Base-by-base conservation (phyloP, 2,329 filamentous ascomycete genomes). In the Ophiostoma australiae region DNA sequence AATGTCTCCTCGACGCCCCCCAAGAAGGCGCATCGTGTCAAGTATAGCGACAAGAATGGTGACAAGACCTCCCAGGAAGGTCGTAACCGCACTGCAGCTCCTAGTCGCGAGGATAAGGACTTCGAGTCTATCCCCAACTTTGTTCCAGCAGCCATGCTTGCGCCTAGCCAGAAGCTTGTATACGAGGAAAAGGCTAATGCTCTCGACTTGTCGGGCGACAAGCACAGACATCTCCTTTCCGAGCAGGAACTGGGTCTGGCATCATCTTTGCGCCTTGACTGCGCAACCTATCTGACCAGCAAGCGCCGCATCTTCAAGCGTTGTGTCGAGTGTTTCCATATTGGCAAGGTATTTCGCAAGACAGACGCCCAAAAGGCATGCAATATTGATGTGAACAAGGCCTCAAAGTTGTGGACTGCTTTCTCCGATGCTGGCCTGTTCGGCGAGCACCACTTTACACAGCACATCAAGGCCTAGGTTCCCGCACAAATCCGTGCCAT, bases 351-450 rank as follows among this genome's bases (percentile, higher is more conserved):
- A 77, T 97, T 97, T 79, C 90, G 92, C 79, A 97, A 97, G 86
- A 98, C 94, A 1, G 92, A 97, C 78, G 93, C 93, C 5, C 94
- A 98, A 80, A 92, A 97, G 79, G 93, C 92, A n/a, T 97, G 93
- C 85, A 96, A 96, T 83, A 97, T 97, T 74, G 94, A 98, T 77
- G 94, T 98, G 79, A 97, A 97, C 84, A 98, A 97, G 83, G 93
- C 94, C 3, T 96, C 92, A 75, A 94, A 94, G 80, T 84, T 98
- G 67, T 97, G 93, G 91, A 89, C 89, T 52, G 93, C 93, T 6
- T 98, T 92, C 78, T 91, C 97, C 68, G 90, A 89, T 76, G 91
- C 95, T 52, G 91, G 91, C 75, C 97, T 93, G 92, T 88, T 97
- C 74, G 84, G 91, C 5, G 78, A 82, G 20, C 74, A 78, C 3